Conservation (phyloP, 2,329 filamentous ascomycete genomes). For the Plectosphaerella sp. region DNA sequence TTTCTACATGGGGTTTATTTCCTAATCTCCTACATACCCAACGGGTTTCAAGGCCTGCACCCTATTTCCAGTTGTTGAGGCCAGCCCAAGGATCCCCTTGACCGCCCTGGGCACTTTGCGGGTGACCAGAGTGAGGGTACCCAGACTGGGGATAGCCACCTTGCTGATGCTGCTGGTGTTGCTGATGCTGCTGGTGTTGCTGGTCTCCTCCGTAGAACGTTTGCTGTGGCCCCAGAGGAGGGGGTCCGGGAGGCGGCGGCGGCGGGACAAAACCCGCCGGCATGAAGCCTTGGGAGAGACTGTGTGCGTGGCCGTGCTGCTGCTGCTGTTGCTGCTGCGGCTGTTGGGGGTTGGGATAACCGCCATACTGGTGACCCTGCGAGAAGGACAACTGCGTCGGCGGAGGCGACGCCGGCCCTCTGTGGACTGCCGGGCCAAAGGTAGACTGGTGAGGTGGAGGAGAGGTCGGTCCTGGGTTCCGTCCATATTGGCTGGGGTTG, state of each 20-base stretch:
- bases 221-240: constrained; percentile 58
- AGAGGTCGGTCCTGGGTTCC: constrained; percentile 52
- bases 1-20: too few species aligned
- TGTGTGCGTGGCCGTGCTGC: constrained; percentile 37
- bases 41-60: neutral
- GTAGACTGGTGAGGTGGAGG: constrained; percentile 59
- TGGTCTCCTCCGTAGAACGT: constrained; percentile 45
- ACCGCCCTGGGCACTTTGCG: constrained; percentile 24
- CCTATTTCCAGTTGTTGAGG: constrained; percentile 46
- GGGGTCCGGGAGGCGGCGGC: constrained; percentile 59
- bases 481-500: constrained; percentile 56
- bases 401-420: constrained; percentile 47
- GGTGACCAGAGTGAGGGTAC: constrained; percentile 21
- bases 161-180: constrained; percentile 26
- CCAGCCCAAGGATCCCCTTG: constrained; percentile 45
- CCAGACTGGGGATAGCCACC: constrained; percentile 21
- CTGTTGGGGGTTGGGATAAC: constrained; percentile 23
- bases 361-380: constrained; percentile 21
- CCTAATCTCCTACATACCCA: too few species aligned
- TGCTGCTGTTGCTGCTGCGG: constrained; percentile 27
- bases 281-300: constrained; percentile 36
- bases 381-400: constrained; percentile 51
- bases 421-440: constrained; percentile 34
- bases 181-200: constrained; percentile 22
- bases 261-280: constrained; percentile 58